Percentiles rank a stretch among this genome's conserved stretches.
These are phyloP conservation scores for Colletotrichum aenigma DNA, from an alignment of 2,329 filamentous ascomycete species.

Conservation along the genomic window DNA sequence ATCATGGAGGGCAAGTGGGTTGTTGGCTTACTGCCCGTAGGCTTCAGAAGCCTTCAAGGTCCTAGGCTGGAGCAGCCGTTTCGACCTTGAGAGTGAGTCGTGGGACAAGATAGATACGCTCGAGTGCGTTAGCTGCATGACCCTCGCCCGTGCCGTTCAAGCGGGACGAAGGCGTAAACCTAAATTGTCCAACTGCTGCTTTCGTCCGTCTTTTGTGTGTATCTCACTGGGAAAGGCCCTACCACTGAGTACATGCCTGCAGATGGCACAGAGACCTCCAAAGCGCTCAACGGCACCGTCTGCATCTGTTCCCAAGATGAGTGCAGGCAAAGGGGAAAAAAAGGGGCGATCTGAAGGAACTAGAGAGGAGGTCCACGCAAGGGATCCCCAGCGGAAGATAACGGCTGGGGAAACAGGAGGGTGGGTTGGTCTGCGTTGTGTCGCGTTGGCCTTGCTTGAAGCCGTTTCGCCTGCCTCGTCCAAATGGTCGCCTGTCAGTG, in stretches of 20 bases:
- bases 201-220: not conserved
- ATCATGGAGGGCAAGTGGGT: not conserved
- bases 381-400: not conserved
- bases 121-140: conserved; percentile 11
- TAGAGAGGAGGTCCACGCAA: not conserved
- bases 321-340: not conserved
- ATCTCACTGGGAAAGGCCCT: not conserved
- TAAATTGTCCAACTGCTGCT: not conserved
- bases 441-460: not conserved
- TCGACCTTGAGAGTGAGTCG: not conserved
- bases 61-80: not conserved
- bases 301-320: not conserved
- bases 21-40: not conserved
- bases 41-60: not conserved
- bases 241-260: not conserved
- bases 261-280: not conserved
- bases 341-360: not conserved
- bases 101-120: not conserved
- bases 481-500: not conserved
- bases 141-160: conserved; percentile 18
- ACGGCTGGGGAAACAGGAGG: not conserved
- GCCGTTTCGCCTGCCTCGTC: not conserved
- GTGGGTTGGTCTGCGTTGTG: not conserved
- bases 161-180: conserved; percentile 16
- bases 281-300: not conserved